Evolutionary conservation across 73 alveolate species (phyloP).

Genomic region (Tetrahymena borealis): DNA sequence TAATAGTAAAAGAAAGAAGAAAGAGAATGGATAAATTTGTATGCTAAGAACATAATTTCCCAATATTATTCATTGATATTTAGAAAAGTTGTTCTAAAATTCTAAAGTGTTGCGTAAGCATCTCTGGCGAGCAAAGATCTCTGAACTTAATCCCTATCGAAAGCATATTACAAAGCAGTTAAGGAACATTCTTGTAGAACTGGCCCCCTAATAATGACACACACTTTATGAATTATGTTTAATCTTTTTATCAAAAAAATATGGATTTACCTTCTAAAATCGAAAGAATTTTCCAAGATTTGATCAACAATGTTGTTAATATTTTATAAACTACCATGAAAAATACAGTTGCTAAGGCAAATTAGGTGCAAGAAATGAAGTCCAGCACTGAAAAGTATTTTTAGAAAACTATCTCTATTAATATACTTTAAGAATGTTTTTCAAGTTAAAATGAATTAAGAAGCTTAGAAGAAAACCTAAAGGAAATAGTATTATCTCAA

Average conservation of each 20-base stretch:
- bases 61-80: too few relatives aligned
- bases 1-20: too few relatives aligned
- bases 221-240: neutral
- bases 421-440: neutral
- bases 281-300: neutral
- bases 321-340: neutral
- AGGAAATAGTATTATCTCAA: neutral
- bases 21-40: too few relatives aligned
- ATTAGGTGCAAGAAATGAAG: neutral
- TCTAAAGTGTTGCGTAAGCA: too few relatives aligned
- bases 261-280: neutral
- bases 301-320: neutral
- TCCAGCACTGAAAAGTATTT: neutral
- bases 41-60: too few relatives aligned
- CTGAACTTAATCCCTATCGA: neutral
- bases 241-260: too few relatives aligned
- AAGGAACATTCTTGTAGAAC: neutral
- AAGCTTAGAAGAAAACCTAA: neutral
- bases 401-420: neutral
- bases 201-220: neutral
- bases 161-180: neutral
- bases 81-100: too few relatives aligned
- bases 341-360: too few relatives aligned
- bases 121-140: too few relatives aligned
- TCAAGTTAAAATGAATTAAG: neutral